phyloP scores from a whole-genome alignment of 116 monocot genomes.

The Zostera marina region DNA sequence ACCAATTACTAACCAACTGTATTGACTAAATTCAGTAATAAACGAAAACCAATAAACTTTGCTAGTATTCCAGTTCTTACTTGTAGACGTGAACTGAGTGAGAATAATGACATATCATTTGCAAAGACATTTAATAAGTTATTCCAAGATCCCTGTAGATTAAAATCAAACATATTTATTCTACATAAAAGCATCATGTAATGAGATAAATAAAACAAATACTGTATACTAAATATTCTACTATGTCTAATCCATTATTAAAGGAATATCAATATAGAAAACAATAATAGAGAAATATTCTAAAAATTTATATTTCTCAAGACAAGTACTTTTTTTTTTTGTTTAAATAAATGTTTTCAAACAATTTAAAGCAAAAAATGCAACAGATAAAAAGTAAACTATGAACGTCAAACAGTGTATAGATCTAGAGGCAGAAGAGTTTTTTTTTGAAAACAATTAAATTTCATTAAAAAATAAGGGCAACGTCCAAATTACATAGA shows the following conservation, averaged over 20 bases:
- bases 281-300: too few species aligned
- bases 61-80: conserved; percentile 18
- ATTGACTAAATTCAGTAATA: conserved; percentile 1
- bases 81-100: conserved; percentile 52
- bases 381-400: too few species aligned
- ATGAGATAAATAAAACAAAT: not conserved
- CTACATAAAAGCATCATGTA: not conserved
- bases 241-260: not conserved
- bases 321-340: too few species aligned
- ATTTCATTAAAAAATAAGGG: too few species aligned
- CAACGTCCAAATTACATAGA: too few species aligned
- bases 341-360: too few species aligned
- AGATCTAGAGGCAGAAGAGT: too few species aligned
- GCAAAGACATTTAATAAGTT: conserved; percentile 79
- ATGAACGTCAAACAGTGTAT: too few species aligned
- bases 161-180: not conserved
- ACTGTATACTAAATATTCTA: not conserved
- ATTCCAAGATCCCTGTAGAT: conserved; percentile 63
- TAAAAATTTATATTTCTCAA: too few species aligned
- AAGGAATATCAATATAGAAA: too few species aligned
- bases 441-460: too few species aligned
- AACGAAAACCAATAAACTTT: not conserved
- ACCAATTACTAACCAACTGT: not conserved
- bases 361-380: too few species aligned
- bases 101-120: conserved; percentile 50